These are phyloP conservation scores for Gaertneriomyces semiglobifer DNA, from an alignment of 192 early-diverging fungal species.

Conservation along the genomic window DNA sequence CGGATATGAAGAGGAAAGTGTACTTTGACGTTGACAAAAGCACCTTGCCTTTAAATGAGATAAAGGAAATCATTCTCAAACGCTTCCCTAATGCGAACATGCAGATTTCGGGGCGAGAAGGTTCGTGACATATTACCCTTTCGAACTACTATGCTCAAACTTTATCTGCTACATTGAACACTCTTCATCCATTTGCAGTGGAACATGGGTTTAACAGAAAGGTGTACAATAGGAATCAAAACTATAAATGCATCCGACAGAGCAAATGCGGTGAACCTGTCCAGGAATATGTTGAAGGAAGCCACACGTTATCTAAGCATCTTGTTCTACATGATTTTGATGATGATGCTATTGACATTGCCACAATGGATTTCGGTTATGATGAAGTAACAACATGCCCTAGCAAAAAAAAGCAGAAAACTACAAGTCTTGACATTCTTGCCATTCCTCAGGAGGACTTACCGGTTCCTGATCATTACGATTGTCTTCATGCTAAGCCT, in stretches of 20 bases:
- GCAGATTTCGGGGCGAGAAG: conserved; percentile 13
- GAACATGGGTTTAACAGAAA: neutral
- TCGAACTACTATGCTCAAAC: neutral
- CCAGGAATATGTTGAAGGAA: no score
- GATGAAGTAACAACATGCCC: neutral
- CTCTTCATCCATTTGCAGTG: neutral
- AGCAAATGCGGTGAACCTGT: neutral
- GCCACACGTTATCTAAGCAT: no score
- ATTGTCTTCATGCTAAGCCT: neutral
- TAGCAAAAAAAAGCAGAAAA: neutral
- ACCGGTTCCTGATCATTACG: neutral
- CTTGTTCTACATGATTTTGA: neutral
- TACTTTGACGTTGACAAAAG: conserved; percentile 10
- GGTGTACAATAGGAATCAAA: conserved; percentile 8
- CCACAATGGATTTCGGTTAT: neutral
- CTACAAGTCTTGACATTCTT: neutral
- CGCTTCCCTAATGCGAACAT: conserved; percentile 8
- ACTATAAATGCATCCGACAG: conserved; percentile 12
- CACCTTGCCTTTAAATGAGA: neutral
- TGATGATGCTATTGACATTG: conserved; percentile 4
- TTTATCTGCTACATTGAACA: neutral
- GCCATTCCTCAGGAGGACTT: neutral
- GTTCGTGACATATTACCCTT: neutral
- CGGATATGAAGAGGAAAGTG: neutral
- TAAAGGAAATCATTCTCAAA: neutral